phyloP scores from a whole-genome alignment of 2,329 filamentous ascomycete genomes.

The Lachnellula arida region DNA sequence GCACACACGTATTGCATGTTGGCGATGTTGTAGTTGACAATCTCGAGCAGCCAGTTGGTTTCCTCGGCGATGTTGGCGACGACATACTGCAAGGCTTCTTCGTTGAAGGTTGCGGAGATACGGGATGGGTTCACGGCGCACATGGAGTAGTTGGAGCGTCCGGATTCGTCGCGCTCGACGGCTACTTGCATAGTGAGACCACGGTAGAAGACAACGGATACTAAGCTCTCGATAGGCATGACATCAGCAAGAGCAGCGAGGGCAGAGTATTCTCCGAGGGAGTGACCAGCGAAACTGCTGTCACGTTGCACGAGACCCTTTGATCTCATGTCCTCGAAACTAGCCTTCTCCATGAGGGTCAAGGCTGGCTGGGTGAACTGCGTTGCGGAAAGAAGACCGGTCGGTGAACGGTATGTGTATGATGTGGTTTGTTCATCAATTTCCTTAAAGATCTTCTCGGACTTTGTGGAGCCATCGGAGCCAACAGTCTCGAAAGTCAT shows the following conservation, averaged over 20 bases:
- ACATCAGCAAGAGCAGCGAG: conserved; percentile 94
- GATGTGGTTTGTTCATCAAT: conserved; percentile 88
- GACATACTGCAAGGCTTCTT: conserved; percentile 93
- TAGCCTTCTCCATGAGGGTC: conserved; percentile 99
- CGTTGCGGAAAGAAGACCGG: conserved; percentile 89
- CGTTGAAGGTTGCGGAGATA: conserved; percentile 98
- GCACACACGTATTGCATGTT: conserved; percentile 73
- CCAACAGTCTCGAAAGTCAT: conserved; percentile 99
- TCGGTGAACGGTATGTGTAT: conserved; percentile 95
- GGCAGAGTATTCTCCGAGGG: conserved; percentile 95
- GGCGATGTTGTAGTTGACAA: conserved; percentile 87
- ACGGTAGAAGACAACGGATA: conserved; percentile 98
- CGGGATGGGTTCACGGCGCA: conserved; percentile 98
- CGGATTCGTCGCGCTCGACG: conserved; percentile 88
- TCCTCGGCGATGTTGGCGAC: conserved; percentile 92
- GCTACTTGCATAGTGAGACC: conserved; percentile 99
- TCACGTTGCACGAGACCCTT: conserved; percentile 95
- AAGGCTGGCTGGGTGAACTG: conserved; percentile 98
- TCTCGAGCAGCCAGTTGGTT: conserved; percentile 93
- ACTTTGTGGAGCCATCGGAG: conserved; percentile 87
- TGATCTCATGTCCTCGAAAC: conserved; percentile 97
- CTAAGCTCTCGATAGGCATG: conserved; percentile 98
- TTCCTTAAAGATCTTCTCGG: conserved; percentile 99
- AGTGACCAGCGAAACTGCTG: conserved; percentile 97
- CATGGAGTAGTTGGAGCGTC: conserved; percentile 98